These are phyloP conservation scores for Penicillium cosmopolitanum DNA, from an alignment of 495 filamentous ascomycete genomes.

Conservation along the genomic window DNA sequence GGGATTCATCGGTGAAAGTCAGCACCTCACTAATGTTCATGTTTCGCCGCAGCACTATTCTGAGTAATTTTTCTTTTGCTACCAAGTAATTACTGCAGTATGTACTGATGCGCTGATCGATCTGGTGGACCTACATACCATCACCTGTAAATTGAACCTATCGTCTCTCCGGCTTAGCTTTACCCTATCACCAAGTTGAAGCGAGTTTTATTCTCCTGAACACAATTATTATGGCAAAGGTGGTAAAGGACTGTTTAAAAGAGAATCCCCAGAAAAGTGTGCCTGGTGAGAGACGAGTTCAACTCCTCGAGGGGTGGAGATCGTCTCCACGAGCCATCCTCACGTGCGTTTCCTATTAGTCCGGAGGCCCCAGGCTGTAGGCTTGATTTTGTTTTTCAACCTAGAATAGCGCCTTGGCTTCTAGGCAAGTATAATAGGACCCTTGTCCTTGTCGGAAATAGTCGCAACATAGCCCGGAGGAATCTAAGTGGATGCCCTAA, in stretches of 20 bases:
- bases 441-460: not conserved
- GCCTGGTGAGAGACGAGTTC: too few species aligned
- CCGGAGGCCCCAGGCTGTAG: not conserved
- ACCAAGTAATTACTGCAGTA: not conserved
- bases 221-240: not conserved
- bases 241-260: too few species aligned
- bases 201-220: not conserved
- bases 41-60: not conserved
- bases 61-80: not conserved
- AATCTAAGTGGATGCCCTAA: not conserved
- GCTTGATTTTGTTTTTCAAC: not conserved
- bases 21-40: not conserved
- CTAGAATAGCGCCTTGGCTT: not conserved
- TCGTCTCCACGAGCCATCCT: too few species aligned
- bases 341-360: too few species aligned
- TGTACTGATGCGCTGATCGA: conserved; percentile 1
- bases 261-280: too few species aligned
- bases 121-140: not conserved
- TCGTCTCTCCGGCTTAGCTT: not conserved
- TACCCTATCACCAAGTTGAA: not conserved
- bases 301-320: too few species aligned
- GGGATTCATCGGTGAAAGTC: not conserved
- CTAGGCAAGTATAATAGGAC: not conserved
- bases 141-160: not conserved
- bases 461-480: not conserved